phyloP scores from a whole-genome alignment of 2,329 filamentous ascomycete species.

The Macrophomina phaseolina region DNA sequence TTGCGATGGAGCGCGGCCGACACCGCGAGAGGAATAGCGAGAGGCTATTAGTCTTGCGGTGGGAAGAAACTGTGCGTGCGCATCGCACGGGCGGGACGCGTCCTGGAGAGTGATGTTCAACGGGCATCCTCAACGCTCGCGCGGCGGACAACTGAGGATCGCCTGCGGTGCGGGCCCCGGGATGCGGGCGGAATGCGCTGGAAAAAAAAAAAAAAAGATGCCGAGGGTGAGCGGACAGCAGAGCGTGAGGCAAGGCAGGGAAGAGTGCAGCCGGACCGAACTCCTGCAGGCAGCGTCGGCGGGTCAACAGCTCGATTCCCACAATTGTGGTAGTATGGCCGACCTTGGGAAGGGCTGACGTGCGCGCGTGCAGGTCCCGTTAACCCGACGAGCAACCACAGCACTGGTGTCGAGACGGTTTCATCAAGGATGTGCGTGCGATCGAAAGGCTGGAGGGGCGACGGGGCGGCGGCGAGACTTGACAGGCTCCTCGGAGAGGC shows the following conservation, averaged over 20 bases:
- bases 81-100: not conserved
- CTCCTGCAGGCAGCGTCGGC: slow-evolving; percentile 11
- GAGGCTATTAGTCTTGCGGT: not conserved
- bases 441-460: not conserved
- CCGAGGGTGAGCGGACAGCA: not conserved
- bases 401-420: slow-evolving; percentile 17
- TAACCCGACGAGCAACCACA: slow-evolving; percentile 4
- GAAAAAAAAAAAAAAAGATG: not conserved
- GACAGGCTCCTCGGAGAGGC: slow-evolving; percentile 2
- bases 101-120: not conserved
- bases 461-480: not conserved
- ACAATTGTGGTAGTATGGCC: slow-evolving; percentile 18
- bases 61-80: not conserved
- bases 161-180: not conserved
- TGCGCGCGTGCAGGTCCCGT: slow-evolving; percentile 20
- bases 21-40: slow-evolving; percentile 9
- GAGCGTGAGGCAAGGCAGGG: not conserved
- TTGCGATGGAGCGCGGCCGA: slow-evolving; percentile 4
- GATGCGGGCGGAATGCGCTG: not conserved
- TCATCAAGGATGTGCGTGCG: slow-evolving; percentile 17
- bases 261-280: slow-evolving; percentile 16
- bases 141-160: slow-evolving; percentile 4
- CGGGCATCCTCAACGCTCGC: not conserved
- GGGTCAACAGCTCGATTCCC: slow-evolving; percentile 2
- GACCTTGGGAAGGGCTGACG: not conserved